These are phyloP conservation scores for Antrodiella citrinella DNA, from an alignment of 768 basidiomycete species.

Conservation along the genomic window DNA sequence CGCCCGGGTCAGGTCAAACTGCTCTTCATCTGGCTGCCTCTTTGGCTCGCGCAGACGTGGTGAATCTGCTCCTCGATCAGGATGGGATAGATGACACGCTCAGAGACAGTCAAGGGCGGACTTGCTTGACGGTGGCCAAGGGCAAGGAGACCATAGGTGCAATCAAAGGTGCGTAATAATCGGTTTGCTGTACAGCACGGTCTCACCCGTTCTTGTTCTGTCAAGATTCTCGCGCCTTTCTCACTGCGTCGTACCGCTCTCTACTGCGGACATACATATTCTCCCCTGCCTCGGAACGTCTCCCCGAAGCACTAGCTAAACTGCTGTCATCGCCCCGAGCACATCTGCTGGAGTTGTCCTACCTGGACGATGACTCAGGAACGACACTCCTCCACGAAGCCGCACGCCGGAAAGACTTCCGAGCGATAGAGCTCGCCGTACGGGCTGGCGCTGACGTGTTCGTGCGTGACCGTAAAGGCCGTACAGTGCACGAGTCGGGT, in stretches of 20 bases:
- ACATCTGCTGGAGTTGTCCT: constrained; percentile 66
- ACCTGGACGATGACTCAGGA: constrained; percentile 73
- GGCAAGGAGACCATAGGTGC: constrained; percentile 55
- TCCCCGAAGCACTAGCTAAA: constrained; percentile 35
- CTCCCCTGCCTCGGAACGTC: constrained; percentile 36
- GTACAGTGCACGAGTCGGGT: constrained; percentile 57
- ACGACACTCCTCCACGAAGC: constrained; percentile 82
- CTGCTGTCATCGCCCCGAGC: constrained; percentile 65
- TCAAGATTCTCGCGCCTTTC: constrained; percentile 67
- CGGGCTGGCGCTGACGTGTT: constrained; percentile 87
- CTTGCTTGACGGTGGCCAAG: constrained; percentile 65
- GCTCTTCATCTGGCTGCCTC: constrained; percentile 71
- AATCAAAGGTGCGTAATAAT: constrained; percentile 51
- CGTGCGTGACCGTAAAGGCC: constrained; percentile 66
- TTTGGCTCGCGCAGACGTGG: constrained; percentile 63
- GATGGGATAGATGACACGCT: constrained; percentile 73
- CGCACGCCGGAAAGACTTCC: constrained; percentile 69
- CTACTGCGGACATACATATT: constrained; percentile 65
- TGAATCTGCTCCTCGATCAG: constrained; percentile 71
- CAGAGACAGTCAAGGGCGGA: constrained; percentile 57
- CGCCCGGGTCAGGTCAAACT: constrained; percentile 61
- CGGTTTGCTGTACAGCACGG: not conserved
- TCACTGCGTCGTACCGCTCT: constrained; percentile 69
- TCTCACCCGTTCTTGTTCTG: not conserved
- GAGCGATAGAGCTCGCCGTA: constrained; percentile 76